A percentile compares a stretch with the other conserved stretches of the same genome.
These are phyloP conservation scores for Dioscorea zingiberensis DNA, from an alignment of 106 monocot genomes.

Conservation along the genomic window DNA sequence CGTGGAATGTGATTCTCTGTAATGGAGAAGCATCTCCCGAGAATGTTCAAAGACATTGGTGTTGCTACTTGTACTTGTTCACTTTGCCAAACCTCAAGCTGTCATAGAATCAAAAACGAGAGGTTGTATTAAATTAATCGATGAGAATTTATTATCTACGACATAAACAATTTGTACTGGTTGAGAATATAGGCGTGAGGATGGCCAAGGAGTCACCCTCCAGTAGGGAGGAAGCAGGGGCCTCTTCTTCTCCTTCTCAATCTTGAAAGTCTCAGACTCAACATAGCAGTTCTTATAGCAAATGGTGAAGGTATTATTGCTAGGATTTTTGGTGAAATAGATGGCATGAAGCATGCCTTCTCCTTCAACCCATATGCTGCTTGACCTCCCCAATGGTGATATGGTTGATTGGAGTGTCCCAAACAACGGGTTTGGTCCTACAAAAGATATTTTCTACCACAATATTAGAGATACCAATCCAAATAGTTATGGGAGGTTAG, in stretches of 20 bases:
- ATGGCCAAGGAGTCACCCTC: slow-evolving; percentile 45
- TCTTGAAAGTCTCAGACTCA: slow-evolving; percentile 33
- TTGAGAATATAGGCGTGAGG: slow-evolving; percentile 40
- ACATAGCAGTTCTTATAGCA: slow-evolving; percentile 48
- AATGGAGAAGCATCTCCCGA: slow-evolving; percentile 20
- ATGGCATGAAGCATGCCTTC: slow-evolving; percentile 66
- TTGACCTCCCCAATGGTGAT: slow-evolving; percentile 34
- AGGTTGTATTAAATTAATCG: too few species aligned
- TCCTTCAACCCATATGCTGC: slow-evolving; percentile 47
- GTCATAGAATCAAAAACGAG: not conserved
- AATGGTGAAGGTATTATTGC: slow-evolving; percentile 12
- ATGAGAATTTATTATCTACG: not conserved
- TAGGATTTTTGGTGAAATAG: slow-evolving; percentile 25
- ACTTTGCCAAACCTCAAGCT: slow-evolving; percentile 44
- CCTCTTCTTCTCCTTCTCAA: slow-evolving; percentile 26
- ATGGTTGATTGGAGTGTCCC: slow-evolving; percentile 30
- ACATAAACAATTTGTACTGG: not conserved
- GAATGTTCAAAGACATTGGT: slow-evolving; percentile 48
- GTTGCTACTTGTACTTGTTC: slow-evolving; percentile 40
- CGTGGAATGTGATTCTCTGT: slow-evolving; percentile 40
- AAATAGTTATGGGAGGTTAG: too few species aligned
- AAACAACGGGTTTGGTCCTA: slow-evolving; percentile 50
- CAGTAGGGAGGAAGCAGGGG: slow-evolving; percentile 40
- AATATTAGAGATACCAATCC: too few species aligned
- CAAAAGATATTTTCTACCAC: too few species aligned